A percentile compares a stretch with the other conserved stretches of the same genome.
These are phyloP conservation scores for Colletotrichum acutatum DNA, from an alignment of 2,329 filamentous ascomycete species.

Conservation along the genomic window DNA sequence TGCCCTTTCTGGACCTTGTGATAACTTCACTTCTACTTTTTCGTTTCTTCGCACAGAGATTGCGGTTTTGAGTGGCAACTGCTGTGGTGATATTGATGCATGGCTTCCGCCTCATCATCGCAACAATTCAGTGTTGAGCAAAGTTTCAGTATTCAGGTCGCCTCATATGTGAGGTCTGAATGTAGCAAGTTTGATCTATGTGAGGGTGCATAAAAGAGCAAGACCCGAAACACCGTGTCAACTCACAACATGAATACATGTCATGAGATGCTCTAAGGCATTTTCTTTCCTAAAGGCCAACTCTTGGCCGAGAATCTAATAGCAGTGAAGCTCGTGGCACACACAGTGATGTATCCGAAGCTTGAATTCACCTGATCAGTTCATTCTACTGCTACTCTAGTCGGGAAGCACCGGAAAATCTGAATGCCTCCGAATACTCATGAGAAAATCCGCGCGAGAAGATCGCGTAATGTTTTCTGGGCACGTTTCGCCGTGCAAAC, in stretches of 20 bases:
- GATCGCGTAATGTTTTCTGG: background rate
- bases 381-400: background rate
- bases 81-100: background rate
- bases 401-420: background rate
- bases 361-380: background rate
- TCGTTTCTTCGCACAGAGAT: background rate
- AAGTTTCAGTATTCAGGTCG: background rate
- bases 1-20: background rate
- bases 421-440: background rate
- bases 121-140: background rate
- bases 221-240: background rate
- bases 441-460: background rate
- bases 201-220: background rate
- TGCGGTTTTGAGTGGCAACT: background rate
- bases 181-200: background rate
- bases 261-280: background rate
- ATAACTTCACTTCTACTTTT: background rate
- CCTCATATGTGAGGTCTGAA: background rate
- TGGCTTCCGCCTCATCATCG: background rate
- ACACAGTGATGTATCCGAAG: background rate
- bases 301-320: too few species aligned
- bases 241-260: background rate
- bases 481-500: background rate
- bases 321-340: background rate
- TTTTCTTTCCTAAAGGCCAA: background rate